phyloP scores from a whole-genome alignment of 164 flowering plant genomes.

The Nelumbo lutea region DNA sequence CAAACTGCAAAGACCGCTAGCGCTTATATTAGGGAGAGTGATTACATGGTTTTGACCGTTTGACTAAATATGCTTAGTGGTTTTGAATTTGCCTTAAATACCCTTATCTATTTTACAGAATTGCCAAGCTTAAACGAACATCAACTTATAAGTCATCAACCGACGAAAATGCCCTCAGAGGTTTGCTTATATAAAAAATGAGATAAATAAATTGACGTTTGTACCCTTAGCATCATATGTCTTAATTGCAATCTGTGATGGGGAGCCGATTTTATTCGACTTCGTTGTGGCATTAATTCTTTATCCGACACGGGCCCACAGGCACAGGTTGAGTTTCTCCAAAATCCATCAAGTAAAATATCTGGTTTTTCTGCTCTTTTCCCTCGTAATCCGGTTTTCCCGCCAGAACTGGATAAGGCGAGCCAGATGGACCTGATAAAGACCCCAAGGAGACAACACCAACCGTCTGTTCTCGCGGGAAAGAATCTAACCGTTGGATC shows the following conservation, averaged over 20 bases:
- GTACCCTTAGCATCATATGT: too few relatives aligned
- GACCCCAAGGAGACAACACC: neutral
- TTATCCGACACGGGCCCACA: neutral
- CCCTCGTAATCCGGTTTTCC: constrained; percentile 1
- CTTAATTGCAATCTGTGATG: too few relatives aligned
- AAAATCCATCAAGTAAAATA: neutral
- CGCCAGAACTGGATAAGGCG: neutral
- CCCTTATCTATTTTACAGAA: neutral
- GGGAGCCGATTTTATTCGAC: too few relatives aligned
- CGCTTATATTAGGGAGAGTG: constrained; percentile 4
- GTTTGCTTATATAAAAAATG: neutral
- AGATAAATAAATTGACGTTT: neutral
- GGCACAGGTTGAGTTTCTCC: too few relatives aligned
- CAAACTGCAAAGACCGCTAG: constrained; percentile 10
- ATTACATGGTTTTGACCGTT: neutral
- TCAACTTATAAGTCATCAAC: neutral
- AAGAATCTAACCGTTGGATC: too few relatives aligned
- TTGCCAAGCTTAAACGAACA: neutral
- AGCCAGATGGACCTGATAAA: neutral
- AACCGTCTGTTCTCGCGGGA: neutral
- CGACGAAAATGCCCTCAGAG: neutral
- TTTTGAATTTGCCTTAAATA: neutral
- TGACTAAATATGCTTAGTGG: constrained; percentile 6
- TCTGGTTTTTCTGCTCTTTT: neutral
- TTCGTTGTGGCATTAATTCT: neutral